Evolutionary conservation across 176 grass and related monocot species (phyloP).

Genomic region (Zoysia japonica): DNA sequence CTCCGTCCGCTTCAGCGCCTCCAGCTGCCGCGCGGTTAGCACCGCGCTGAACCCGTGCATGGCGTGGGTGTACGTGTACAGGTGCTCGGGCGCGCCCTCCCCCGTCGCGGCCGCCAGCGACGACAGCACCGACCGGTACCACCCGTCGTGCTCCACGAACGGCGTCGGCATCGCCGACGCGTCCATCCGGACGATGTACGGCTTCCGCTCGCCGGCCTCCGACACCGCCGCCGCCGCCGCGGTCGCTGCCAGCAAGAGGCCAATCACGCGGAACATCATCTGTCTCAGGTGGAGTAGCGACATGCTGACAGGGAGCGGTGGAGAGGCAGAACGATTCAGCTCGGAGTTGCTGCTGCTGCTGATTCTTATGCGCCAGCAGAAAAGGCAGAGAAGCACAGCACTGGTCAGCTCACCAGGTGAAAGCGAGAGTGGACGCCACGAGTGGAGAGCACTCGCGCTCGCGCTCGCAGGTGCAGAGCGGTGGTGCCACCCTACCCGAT

Average conservation of each 20-base stretch:
- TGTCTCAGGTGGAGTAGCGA: neutral
- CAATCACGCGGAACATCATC: neutral
- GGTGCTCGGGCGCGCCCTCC: slow-evolving; percentile 42
- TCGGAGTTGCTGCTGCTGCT: slow-evolving; percentile 8
- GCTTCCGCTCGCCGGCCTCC: slow-evolving; percentile 1
- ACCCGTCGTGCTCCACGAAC: slow-evolving; percentile 64
- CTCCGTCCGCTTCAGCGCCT: neutral
- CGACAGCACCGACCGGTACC: slow-evolving; percentile 68
- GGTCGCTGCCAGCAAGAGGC: neutral
- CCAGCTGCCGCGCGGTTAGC: slow-evolving; percentile 55
- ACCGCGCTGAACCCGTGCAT: slow-evolving; percentile 70
- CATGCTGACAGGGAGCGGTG: neutral
- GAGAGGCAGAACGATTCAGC: neutral
- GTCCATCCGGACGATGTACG: slow-evolving; percentile 85
- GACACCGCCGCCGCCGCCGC: neutral
- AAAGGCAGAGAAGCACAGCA: neutral
- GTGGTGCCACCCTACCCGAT: slow-evolving; percentile 44
- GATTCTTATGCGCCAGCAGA: slow-evolving; percentile 18
- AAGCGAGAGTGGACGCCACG: slow-evolving; percentile 31
- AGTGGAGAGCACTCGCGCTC: slow-evolving; percentile 47
- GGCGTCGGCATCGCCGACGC: slow-evolving; percentile 62
- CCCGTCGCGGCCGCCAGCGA: slow-evolving; percentile 19
- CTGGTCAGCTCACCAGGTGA: neutral
- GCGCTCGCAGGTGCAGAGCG: too few relatives aligned
- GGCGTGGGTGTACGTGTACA: slow-evolving; percentile 75